A percentile compares a stretch with the other conserved stretches of the same genome.
phyloP scores from a whole-genome alignment of 176 grass and related monocot genomes.

The Zoysia japonica region DNA sequence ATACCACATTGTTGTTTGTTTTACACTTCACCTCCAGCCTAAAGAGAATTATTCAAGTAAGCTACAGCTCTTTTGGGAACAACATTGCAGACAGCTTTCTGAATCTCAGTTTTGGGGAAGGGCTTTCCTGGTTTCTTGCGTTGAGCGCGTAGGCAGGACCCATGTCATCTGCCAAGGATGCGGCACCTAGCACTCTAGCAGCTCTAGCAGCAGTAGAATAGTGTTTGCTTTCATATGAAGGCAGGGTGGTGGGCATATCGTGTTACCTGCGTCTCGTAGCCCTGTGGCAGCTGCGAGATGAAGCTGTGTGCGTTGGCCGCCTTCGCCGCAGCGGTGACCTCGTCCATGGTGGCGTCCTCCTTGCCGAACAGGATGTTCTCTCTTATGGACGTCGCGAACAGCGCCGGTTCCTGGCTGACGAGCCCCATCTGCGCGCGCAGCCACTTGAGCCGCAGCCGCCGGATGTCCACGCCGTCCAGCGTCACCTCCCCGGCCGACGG shows the following conservation, averaged over 20 bases:
- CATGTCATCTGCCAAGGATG: slow-evolving; percentile 33
- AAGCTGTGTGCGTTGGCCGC: slow-evolving; percentile 94
- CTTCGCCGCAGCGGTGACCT: slow-evolving; percentile 63
- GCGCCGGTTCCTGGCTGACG: slow-evolving; percentile 93
- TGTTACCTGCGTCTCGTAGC: slow-evolving; percentile 81
- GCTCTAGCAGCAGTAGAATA: slow-evolving; percentile 25
- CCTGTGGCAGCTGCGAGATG: slow-evolving; percentile 88
- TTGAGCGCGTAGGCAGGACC: slow-evolving; percentile 19
- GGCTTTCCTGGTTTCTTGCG: neutral
- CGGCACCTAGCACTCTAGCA: neutral
- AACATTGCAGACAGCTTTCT: slow-evolving; percentile 10
- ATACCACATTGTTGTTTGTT: neutral
- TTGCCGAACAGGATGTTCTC: slow-evolving; percentile 98
- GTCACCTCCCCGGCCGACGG: slow-evolving; percentile 64
- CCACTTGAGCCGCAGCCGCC: slow-evolving; percentile 83
- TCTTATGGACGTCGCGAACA: slow-evolving; percentile 82
- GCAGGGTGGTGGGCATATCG: neutral
- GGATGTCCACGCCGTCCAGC: slow-evolving; percentile 75
- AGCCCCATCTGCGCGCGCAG: slow-evolving; percentile 84
- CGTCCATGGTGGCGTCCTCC: slow-evolving; percentile 78
- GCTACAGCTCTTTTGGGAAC: neutral
- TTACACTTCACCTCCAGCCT: neutral
- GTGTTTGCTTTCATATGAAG: slow-evolving; percentile 22
- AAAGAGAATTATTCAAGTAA: neutral
- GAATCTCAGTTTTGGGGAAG: slow-evolving; percentile 12